Percentiles rank a stretch among this genome's conserved stretches.
Evolutionary conservation across 148 eudicot genomes (phyloP).

Genomic region (Rhododendron griersonianum): DNA sequence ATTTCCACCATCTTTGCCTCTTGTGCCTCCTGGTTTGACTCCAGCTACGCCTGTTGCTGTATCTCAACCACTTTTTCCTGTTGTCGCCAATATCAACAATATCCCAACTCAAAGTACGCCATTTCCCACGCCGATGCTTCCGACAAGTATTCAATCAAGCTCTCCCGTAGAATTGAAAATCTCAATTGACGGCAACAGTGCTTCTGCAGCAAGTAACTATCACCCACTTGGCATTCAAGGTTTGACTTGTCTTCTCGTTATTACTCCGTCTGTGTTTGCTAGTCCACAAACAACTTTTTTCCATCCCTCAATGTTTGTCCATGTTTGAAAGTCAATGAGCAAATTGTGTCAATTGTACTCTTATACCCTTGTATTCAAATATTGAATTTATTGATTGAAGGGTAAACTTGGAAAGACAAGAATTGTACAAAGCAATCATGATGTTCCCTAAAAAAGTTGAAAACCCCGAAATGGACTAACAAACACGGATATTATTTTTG

Average conservation of each 20-base stretch:
- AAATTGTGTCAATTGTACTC: too few relatives aligned
- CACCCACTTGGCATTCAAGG: conserved; percentile 54
- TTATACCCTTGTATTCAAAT: too few relatives aligned
- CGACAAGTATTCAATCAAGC: conserved; percentile 39
- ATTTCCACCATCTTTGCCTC: conserved; percentile 49
- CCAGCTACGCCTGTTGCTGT: conserved; percentile 57
- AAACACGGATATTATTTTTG: neutral
- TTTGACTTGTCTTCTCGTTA: conserved; percentile 15
- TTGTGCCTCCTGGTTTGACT: conserved; percentile 63
- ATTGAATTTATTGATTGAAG: too few relatives aligned
- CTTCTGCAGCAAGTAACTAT: conserved; percentile 43
- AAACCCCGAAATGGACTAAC: too few relatives aligned
- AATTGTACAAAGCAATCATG: too few relatives aligned
- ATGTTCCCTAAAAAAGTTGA: too few relatives aligned
- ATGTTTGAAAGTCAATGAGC: too few relatives aligned
- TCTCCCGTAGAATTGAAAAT: conserved; percentile 31
- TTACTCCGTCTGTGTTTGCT: neutral
- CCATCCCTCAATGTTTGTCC: too few relatives aligned
- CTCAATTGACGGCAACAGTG: conserved; percentile 28
- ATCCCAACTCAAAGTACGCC: conserved; percentile 47
- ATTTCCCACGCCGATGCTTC: conserved; percentile 39
- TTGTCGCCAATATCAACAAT: conserved; percentile 48
- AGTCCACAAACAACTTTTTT: too few relatives aligned
- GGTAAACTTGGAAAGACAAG: too few relatives aligned
- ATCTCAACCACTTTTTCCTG: conserved; percentile 97